Evolutionary conservation across 1,284 basidiomycete species (phyloP).

Genomic region (Neolentinus lepideus): DNA sequence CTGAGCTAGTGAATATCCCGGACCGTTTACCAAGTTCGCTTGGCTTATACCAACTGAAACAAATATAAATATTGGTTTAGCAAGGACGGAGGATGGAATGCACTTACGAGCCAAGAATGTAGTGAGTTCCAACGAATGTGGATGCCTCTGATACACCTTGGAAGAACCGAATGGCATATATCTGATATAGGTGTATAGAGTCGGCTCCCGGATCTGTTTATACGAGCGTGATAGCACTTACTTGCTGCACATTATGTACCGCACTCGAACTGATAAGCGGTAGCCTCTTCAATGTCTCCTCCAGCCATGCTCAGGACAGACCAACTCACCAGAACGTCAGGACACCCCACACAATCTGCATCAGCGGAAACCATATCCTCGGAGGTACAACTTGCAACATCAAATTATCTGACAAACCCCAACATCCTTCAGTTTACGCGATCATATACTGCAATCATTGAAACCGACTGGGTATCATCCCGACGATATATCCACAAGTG

Average conservation of each 20-base stretch:
- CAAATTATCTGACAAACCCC: slow-evolving; percentile 61
- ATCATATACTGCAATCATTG: too few species aligned
- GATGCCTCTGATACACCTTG: slow-evolving; percentile 70
- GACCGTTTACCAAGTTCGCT: slow-evolving; percentile 64
- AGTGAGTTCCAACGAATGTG: slow-evolving; percentile 71
- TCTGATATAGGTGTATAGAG: slow-evolving; percentile 24
- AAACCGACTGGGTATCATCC: slow-evolving; percentile 60
- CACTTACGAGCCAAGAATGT: slow-evolving; percentile 60
- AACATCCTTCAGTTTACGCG: too few species aligned
- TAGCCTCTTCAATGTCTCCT: neutral
- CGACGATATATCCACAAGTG: slow-evolving; percentile 65
- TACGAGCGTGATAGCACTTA: slow-evolving; percentile 13
- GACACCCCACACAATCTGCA: slow-evolving; percentile 60
- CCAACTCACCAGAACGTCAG: slow-evolving; percentile 50
- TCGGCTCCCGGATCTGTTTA: neutral
- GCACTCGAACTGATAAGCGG: slow-evolving; percentile 39
- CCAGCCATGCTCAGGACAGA: slow-evolving; percentile 1
- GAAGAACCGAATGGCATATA: slow-evolving; percentile 69
- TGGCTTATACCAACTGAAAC: slow-evolving; percentile 58
- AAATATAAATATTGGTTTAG: neutral
- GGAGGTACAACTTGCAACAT: slow-evolving; percentile 55
- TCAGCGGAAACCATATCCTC: slow-evolving; percentile 57
- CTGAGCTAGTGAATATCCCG: slow-evolving; percentile 65
- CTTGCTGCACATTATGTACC: slow-evolving; percentile 50
- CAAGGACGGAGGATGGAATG: neutral